A percentile compares a stretch with the other conserved stretches of the same genome.
Evolutionary conservation across 371 early-diverging fungal species (phyloP).

Genomic region (Zychaea mexicana): DNA sequence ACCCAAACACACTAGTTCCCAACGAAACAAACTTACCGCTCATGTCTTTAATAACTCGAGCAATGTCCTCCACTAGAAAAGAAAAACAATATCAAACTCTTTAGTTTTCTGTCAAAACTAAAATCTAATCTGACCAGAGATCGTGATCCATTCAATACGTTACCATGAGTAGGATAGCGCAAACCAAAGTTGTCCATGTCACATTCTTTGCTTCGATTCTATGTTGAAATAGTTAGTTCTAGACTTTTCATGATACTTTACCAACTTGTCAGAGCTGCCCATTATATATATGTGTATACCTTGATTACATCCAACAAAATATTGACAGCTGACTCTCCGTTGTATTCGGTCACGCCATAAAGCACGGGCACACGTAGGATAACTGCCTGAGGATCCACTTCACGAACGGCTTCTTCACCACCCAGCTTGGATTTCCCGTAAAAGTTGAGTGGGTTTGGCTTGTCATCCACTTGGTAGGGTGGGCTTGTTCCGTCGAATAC

Average conservation of each 20-base stretch:
- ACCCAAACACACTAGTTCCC: too few relatives aligned
- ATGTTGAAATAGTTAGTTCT: neutral
- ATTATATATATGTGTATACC: too few relatives aligned
- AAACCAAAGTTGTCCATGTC: constrained; percentile 71
- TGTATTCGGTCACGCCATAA: constrained; percentile 66
- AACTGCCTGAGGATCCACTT: constrained; percentile 57
- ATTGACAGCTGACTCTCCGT: constrained; percentile 81
- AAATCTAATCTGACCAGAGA: too few relatives aligned
- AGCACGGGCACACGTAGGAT: constrained; percentile 84
- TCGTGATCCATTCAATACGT: neutral
- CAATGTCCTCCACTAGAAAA: constrained; percentile 66
- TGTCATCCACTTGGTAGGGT: constrained; percentile 73
- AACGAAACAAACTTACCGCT: constrained; percentile 45
- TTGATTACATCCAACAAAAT: constrained; percentile 65
- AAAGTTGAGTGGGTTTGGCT: constrained; percentile 79
- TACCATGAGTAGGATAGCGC: constrained; percentile 84
- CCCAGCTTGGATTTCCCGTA: constrained; percentile 79
- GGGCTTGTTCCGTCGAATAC: constrained; percentile 88
- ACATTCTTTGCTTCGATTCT: constrained; percentile 34
- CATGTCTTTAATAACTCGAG: constrained; percentile 66
- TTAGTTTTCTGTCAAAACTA: too few relatives aligned
- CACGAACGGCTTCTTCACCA: constrained; percentile 72
- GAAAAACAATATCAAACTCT: neutral
- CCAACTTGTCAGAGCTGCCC: too few relatives aligned
- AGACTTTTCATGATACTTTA: too few relatives aligned